phyloP scores from a whole-genome alignment of 139 green algal species.

The Diplosphaera chodatii region DNA sequence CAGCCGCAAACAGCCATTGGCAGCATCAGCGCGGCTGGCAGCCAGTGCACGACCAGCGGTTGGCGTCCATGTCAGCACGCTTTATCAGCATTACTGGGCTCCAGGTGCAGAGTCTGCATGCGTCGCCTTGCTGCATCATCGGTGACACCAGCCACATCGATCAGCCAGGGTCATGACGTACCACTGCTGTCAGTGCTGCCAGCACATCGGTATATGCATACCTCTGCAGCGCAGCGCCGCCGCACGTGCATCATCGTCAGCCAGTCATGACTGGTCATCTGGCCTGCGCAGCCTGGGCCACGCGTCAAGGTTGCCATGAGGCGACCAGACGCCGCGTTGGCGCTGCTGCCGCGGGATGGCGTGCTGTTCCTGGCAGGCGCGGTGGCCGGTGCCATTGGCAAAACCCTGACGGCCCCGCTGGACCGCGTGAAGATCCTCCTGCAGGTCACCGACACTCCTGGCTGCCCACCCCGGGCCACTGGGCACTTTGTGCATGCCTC shows the following conservation, averaged over 20 bases:
- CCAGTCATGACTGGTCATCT: slow-evolving; percentile 52
- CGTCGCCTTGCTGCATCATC: slow-evolving; percentile 36
- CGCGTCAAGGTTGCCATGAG: slow-evolving; percentile 5
- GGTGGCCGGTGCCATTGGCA: slow-evolving; percentile 67
- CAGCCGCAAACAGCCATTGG: too few species aligned
- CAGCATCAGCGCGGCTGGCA: too few species aligned
- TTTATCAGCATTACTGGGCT: too few species aligned
- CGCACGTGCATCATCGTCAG: slow-evolving; percentile 58
- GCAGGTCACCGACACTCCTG: not conserved
- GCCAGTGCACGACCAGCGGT: too few species aligned
- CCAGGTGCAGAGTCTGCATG: too few species aligned
- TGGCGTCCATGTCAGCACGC: too few species aligned
- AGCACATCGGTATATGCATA: too few species aligned
- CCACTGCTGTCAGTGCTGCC: too few species aligned
- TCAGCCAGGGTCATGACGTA: too few species aligned
- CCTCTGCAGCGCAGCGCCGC: slow-evolving; percentile 63
- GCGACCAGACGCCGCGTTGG: slow-evolving; percentile 30
- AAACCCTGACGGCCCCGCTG: slow-evolving; percentile 74
- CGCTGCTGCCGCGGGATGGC: slow-evolving; percentile 38
- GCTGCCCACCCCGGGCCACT: too few species aligned
- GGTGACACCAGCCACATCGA: too few species aligned
- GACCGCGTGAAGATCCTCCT: slow-evolving; percentile 77
- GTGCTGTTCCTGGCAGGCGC: slow-evolving; percentile 73
- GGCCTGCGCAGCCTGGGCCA: not conserved
- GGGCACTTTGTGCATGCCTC: too few species aligned